phyloP scores from a whole-genome alignment of 2,329 filamentous ascomycete species.

The Hymenoscyphus infarciens region DNA sequence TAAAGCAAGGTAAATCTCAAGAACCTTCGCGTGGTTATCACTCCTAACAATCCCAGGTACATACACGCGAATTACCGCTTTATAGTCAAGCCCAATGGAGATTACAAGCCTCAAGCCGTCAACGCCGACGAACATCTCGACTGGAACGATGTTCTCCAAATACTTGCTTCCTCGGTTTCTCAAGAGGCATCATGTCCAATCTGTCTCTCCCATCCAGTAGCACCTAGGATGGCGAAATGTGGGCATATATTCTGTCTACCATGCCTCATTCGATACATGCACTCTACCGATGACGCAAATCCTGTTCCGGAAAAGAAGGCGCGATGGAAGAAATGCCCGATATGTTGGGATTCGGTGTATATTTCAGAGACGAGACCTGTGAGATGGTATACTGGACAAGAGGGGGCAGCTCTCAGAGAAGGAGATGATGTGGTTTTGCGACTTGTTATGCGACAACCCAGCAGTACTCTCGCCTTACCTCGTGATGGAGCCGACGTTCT shows the following conservation, averaged over 20 bases:
- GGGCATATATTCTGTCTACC: constrained; percentile 96
- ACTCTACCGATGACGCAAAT: constrained; percentile 67
- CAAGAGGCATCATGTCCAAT: constrained; percentile 90
- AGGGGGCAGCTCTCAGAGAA: constrained; percentile 73
- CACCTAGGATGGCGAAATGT: constrained; percentile 93
- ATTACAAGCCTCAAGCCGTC: constrained; percentile 74
- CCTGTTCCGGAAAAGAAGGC: constrained; percentile 62
- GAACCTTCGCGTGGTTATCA: constrained; percentile 6
- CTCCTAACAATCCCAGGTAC: constrained; percentile 50
- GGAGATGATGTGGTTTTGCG: constrained; percentile 88
- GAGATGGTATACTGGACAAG: constrained; percentile 86
- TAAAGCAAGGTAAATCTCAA: constrained; percentile 70
- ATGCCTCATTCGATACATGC: constrained; percentile 94
- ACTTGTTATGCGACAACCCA: constrained; percentile 74
- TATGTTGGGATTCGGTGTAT: constrained; percentile 92
- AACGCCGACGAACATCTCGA: constrained; percentile 88
- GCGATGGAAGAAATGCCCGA: constrained; percentile 91
- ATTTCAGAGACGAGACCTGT: constrained; percentile 86
- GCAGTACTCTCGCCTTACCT: constrained; percentile 83
- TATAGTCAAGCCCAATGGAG: constrained; percentile 77
- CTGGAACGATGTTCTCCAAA: constrained; percentile 86
- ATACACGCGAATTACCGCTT: constrained; percentile 98
- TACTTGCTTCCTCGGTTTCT: constrained; percentile 85
- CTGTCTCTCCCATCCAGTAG: constrained; percentile 86
- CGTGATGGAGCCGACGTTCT: constrained; percentile 71